phyloP scores from a whole-genome alignment of 2,329 filamentous ascomycete genomes.

The Cryphonectria carpinicola region DNA sequence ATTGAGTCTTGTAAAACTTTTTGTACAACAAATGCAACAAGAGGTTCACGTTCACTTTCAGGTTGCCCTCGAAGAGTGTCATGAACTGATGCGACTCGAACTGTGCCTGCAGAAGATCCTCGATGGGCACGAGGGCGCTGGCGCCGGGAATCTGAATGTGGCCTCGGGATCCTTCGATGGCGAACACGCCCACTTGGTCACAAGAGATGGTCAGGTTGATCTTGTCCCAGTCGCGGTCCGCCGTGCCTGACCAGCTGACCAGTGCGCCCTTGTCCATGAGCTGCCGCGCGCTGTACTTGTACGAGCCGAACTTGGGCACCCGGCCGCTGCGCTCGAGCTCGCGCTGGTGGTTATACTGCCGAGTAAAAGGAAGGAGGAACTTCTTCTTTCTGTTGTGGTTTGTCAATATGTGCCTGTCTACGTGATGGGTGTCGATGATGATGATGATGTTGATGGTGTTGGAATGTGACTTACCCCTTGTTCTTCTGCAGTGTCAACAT shows the following conservation, averaged over 20 bases:
- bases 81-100: constrained; percentile 97
- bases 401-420: constrained; percentile 32
- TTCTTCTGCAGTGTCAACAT: constrained; percentile 97
- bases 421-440: constrained; percentile 1
- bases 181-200: constrained; percentile 93
- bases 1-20: constrained; percentile 89
- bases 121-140: constrained; percentile 84
- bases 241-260: constrained; percentile 85
- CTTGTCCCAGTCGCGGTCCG: constrained; percentile 83
- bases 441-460: not conserved
- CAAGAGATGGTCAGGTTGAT: constrained; percentile 93
- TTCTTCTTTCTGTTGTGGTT: constrained; percentile 70
- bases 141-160: constrained; percentile 96
- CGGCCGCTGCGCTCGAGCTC: constrained; percentile 91
- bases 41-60: constrained; percentile 94
- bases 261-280: constrained; percentile 93
- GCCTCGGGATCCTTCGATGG: constrained; percentile 85
- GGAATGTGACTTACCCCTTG: constrained; percentile 67
- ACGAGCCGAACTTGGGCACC: constrained; percentile 95
- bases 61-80: constrained; percentile 83
- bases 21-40: constrained; percentile 96
- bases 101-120: constrained; percentile 93
- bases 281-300: constrained; percentile 91
- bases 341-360: constrained; percentile 97
- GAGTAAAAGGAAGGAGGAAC: constrained; percentile 94